These are phyloP conservation scores for Meredithiella fracta DNA, from an alignment of 2,329 filamentous ascomycete species.

Conservation along the genomic window DNA sequence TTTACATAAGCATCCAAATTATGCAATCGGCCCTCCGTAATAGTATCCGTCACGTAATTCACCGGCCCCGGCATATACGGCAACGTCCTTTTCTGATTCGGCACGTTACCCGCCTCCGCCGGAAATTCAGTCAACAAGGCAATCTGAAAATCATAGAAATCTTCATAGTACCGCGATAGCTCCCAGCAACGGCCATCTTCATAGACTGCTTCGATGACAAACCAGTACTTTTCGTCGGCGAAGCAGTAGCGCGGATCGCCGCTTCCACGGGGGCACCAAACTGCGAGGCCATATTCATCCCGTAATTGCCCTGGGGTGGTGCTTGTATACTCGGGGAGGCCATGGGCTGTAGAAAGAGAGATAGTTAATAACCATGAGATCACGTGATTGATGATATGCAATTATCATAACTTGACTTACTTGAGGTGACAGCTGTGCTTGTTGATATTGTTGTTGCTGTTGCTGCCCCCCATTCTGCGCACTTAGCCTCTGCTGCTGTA, in stretches of 20 bases:
- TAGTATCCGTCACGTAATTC: constrained; percentile 93
- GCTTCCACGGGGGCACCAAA: constrained; percentile 65
- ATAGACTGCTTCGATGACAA: constrained; percentile 80
- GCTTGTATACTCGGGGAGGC: background rate
- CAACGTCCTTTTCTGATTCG: constrained; percentile 60
- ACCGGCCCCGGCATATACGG: constrained; percentile 98
- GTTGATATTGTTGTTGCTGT: constrained; percentile 9
- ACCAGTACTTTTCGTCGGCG: constrained; percentile 97
- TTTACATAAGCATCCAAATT: constrained; percentile 94
- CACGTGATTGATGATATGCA: background rate
- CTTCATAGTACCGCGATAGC: constrained; percentile 85
- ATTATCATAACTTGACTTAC: background rate
- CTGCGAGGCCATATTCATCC: constrained; percentile 30
- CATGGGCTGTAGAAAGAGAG: background rate
- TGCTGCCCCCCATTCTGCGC: constrained; percentile 5
- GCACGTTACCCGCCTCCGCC: constrained; percentile 76
- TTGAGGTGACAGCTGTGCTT: constrained; percentile 5
- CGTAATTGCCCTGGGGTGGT: constrained; percentile 2
- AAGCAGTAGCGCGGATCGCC: constrained; percentile 84
- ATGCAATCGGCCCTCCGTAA: constrained; percentile 80
- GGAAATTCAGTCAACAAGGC: constrained; percentile 84
- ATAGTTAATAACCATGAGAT: background rate
- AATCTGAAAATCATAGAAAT: constrained; percentile 98
- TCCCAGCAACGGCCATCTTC: constrained; percentile 90
- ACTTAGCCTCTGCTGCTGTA: constrained; percentile 21